Conservation (phyloP, 768 basidiomycete genomes). For the Mycena indigotica region DNA sequence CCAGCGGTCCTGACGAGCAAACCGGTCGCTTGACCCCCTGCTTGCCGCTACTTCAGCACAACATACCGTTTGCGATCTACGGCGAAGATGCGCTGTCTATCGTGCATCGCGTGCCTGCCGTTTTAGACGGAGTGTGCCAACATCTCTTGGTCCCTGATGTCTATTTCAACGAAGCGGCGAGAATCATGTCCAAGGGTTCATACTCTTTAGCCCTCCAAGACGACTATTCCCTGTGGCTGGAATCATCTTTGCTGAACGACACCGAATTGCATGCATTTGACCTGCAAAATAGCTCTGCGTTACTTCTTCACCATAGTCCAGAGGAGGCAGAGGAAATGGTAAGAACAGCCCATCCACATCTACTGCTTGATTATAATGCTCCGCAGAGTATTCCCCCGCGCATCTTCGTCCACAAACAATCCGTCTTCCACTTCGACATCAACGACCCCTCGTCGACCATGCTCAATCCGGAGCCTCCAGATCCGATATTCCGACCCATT, state of each 20-base stretch:
- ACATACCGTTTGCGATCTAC: constrained; percentile 20
- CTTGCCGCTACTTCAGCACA: background rate
- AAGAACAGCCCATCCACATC: background rate
- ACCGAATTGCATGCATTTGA: constrained; percentile 13
- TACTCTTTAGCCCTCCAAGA: constrained; percentile 1
- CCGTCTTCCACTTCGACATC: constrained; percentile 18
- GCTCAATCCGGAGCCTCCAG: constrained; percentile 16
- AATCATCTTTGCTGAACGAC: background rate
- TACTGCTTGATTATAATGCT: background rate
- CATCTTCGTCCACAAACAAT: constrained; percentile 14
- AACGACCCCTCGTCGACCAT: constrained; percentile 9
- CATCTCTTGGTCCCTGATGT: constrained; percentile 22
- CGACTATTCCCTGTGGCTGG: constrained; percentile 6
- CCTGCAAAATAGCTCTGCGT: background rate
- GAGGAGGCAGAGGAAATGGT: background rate
- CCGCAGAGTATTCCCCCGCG: constrained; percentile 5
- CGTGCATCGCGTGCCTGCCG: constrained; percentile 20
- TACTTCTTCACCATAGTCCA: constrained; percentile 9
- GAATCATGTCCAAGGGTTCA: constrained; percentile 6
- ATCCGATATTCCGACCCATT: background rate
- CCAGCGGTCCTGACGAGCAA: constrained; percentile 12
- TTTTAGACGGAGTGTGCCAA: constrained; percentile 16
- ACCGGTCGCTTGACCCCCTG: constrained; percentile 9
- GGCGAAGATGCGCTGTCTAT: constrained; percentile 23
- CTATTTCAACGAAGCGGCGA: constrained; percentile 3